A percentile compares a stretch with the other conserved stretches of the same genome.
Conservation (phyloP, 768 basidiomycete genomes). For the Termitomyces sp. region DNA sequence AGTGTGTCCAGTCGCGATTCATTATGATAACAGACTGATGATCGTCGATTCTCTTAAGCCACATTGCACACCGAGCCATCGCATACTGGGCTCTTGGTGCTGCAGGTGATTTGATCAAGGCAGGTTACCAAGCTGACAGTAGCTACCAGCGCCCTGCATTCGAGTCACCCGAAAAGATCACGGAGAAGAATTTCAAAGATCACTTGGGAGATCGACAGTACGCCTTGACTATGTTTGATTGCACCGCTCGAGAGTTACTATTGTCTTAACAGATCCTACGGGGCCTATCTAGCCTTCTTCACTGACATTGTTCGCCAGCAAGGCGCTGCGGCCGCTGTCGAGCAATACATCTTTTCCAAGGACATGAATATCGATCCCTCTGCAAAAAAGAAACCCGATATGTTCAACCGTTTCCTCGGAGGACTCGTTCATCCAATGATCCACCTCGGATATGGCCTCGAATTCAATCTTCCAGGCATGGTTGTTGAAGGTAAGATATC, state of each 20-base stretch:
- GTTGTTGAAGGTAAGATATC: conserved; percentile 49
- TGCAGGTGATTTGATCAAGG: conserved; percentile 24
- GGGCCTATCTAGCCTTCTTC: conserved; percentile 48
- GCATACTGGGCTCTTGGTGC: conserved; percentile 25
- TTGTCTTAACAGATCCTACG: conserved; percentile 38
- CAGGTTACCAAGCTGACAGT: conserved; percentile 28
- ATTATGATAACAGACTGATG: background rate
- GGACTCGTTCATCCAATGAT: conserved; percentile 65
- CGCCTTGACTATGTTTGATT: conserved; percentile 9
- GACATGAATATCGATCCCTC: conserved; percentile 35
- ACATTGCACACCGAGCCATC: conserved; percentile 22
- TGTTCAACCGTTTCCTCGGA: conserved; percentile 47
- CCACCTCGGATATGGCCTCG: conserved; percentile 58
- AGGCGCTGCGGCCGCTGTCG: conserved; percentile 35
- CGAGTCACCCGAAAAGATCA: conserved; percentile 39
- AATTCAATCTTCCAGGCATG: conserved; percentile 56
- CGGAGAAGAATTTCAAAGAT: conserved; percentile 39
- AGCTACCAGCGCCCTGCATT: conserved; percentile 31
- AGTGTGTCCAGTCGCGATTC: conserved; percentile 27
- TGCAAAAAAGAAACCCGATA: conserved; percentile 26
- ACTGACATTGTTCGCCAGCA: conserved; percentile 30
- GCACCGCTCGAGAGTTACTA: background rate
- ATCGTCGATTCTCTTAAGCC: conserved; percentile 11
- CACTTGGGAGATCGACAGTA: conserved; percentile 54
- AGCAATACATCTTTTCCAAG: conserved; percentile 50